Evolutionary conservation across 331 rosid genomes (phyloP).

Genomic region (Acacia concinna): DNA sequence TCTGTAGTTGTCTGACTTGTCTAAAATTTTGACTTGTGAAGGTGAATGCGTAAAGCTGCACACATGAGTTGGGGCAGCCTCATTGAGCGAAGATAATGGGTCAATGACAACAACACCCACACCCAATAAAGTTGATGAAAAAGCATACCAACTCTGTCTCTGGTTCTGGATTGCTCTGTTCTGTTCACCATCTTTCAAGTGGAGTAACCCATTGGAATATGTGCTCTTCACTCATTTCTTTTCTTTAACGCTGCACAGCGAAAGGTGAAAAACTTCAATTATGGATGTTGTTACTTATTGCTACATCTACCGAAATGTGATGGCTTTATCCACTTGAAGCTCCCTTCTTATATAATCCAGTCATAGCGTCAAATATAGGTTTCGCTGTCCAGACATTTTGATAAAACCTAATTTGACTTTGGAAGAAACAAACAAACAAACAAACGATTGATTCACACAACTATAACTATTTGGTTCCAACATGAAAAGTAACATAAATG

Average conservation of each 20-base stretch:
- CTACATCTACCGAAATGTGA: background rate
- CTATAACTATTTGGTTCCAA: constrained; percentile 34
- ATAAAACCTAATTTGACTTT: constrained; percentile 35
- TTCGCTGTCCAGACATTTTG: background rate
- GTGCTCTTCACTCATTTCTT: constrained; percentile 34
- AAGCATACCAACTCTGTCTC: background rate
- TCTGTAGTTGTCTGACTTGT: background rate
- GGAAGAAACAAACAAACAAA: constrained; percentile 35
- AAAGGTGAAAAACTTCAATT: background rate
- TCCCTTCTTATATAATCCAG: background rate
- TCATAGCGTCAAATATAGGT: background rate
- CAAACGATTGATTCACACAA: constrained; percentile 39
- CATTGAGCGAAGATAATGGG: constrained; percentile 39
- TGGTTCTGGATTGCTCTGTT: constrained; percentile 3
- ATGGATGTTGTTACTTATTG: background rate
- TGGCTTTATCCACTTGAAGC: background rate
- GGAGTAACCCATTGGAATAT: constrained; percentile 37
- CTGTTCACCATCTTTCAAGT: constrained; percentile 24
- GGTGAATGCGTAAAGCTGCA: background rate
- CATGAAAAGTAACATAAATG: constrained; percentile 10
- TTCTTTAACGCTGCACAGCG: background rate
- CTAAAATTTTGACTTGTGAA: constrained; percentile 20
- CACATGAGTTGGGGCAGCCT: constrained; percentile 16
- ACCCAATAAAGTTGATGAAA: constrained; percentile 13
- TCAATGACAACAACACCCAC: constrained; percentile 30